phyloP scores from a whole-genome alignment of 2,329 filamentous ascomycete genomes.

The Aureobasidium lini region DNA sequence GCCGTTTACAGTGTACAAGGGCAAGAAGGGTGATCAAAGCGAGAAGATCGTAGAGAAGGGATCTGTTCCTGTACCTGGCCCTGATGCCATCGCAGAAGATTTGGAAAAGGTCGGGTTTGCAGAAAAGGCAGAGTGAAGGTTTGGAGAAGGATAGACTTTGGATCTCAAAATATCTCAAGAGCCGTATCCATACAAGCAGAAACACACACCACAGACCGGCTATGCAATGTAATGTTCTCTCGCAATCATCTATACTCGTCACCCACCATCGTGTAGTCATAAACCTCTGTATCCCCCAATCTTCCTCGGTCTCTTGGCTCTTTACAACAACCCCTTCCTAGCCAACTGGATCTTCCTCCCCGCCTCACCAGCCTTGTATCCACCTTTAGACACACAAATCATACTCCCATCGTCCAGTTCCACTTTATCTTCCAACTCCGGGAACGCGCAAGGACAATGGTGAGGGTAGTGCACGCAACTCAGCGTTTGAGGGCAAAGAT shows the following conservation, averaged over 20 bases:
- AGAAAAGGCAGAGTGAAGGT: conserved; percentile 16
- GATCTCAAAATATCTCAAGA: too few relatives aligned
- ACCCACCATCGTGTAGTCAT: too few relatives aligned
- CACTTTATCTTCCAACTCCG: conserved; percentile 55
- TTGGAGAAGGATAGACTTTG: neutral
- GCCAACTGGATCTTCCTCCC: conserved; percentile 71
- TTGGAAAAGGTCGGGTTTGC: conserved; percentile 39
- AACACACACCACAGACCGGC: neutral
- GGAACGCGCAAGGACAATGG: conserved; percentile 87
- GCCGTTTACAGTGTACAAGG: conserved; percentile 53
- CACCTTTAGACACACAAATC: conserved; percentile 67
- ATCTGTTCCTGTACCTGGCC: conserved; percentile 34
- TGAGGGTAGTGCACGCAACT: conserved; percentile 95
- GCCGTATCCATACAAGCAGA: too few relatives aligned
- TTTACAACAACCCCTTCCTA: conserved; percentile 64
- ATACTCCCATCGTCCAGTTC: conserved; percentile 66
- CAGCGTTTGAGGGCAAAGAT: conserved; percentile 88
- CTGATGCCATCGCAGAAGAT: conserved; percentile 44
- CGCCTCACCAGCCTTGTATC: conserved; percentile 64
- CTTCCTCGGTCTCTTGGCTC: conserved; percentile 10
- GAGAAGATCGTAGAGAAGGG: conserved; percentile 39
- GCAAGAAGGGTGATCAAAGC: conserved; percentile 32
- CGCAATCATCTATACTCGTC: neutral
- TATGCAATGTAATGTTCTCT: neutral
- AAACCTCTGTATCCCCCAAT: neutral